A percentile compares a stretch with the other conserved stretches of the same genome.
Conservation (phyloP, 2,329 filamentous ascomycete species). For the Amauroascus niger region DNA sequence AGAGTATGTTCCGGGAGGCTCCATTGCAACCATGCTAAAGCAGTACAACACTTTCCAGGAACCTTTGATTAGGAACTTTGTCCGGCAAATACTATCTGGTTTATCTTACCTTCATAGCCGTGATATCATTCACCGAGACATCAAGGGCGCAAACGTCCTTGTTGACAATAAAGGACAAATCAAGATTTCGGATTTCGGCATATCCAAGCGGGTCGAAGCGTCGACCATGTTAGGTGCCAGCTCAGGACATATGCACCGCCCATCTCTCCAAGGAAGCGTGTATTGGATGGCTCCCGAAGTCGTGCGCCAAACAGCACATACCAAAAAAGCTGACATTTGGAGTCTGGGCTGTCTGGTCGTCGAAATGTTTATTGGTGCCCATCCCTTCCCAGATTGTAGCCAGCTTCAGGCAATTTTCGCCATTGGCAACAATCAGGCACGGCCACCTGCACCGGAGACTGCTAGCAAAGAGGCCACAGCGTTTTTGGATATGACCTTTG, state of each 20-base stretch:
- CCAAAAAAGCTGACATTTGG: slow-evolving; percentile 98
- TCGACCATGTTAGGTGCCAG: slow-evolving; percentile 59
- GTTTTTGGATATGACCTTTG: slow-evolving; percentile 84
- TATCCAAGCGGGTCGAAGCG: slow-evolving; percentile 93
- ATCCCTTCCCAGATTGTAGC: slow-evolving; percentile 93
- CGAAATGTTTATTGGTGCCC: slow-evolving; percentile 96
- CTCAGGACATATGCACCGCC: slow-evolving; percentile 42
- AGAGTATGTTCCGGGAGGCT: slow-evolving; percentile 95
- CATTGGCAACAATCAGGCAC: slow-evolving; percentile 79
- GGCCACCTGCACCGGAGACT: slow-evolving; percentile 77
- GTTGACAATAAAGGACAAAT: slow-evolving; percentile 98
- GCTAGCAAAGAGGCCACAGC: slow-evolving; percentile 73
- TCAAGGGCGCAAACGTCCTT: slow-evolving; percentile 97
- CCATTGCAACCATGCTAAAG: slow-evolving; percentile 96
- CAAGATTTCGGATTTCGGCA: slow-evolving; percentile 98
- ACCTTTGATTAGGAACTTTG: slow-evolving; percentile 89
- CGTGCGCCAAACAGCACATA: slow-evolving; percentile 94
- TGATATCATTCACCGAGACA: slow-evolving; percentile 96
- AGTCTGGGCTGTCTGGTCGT: slow-evolving; percentile 92
- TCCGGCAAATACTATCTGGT: slow-evolving; percentile 86
- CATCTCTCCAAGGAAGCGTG: slow-evolving; percentile 88
- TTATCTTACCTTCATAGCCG: slow-evolving; percentile 86
- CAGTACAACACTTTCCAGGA: slow-evolving; percentile 94
- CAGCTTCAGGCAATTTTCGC: slow-evolving; percentile 98
- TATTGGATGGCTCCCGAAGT: slow-evolving; percentile 99